phyloP scores from a whole-genome alignment of 1,284 basidiomycete genomes.

The Tremellales sp. region DNA sequence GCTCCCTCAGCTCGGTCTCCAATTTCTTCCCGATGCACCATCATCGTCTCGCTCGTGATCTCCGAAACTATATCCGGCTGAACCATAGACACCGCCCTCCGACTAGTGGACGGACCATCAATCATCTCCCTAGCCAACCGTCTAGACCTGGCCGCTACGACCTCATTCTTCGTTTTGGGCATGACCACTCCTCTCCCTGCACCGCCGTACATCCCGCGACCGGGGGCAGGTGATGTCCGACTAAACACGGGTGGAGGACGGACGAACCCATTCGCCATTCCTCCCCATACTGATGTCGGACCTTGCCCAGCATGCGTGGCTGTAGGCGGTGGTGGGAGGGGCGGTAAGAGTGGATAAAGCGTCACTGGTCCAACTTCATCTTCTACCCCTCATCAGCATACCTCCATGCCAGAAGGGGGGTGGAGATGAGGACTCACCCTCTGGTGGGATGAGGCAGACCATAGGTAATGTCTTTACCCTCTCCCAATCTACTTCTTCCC shows the following conservation, averaged over 20 bases:
- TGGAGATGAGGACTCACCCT: slow-evolving; percentile 14
- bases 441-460: slow-evolving; percentile 26
- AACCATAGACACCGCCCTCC: too few species aligned
- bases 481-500: slow-evolving; percentile 17
- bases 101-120: too few species aligned
- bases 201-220: not conserved
- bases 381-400: not conserved
- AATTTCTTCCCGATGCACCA: too few species aligned
- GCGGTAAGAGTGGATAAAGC: slow-evolving; percentile 20
- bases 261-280: slow-evolving; percentile 26
- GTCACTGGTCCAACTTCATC: slow-evolving; percentile 26
- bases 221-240: slow-evolving; percentile 3
- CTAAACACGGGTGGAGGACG: slow-evolving; percentile 24
- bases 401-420: not conserved
- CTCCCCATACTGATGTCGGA: slow-evolving; percentile 16
- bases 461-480: slow-evolving; percentile 18
- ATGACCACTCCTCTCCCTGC: slow-evolving; percentile 16
- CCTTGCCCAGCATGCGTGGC: slow-evolving; percentile 1
- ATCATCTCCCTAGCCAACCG: slow-evolving; percentile 14
- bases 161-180: slow-evolving; percentile 21
- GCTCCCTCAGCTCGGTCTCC: too few species aligned
- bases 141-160: slow-evolving; percentile 15
- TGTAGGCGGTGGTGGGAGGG: slow-evolving; percentile 7
- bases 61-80: too few species aligned
- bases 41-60: too few species aligned